Conservation (phyloP, 164 flowering plant species). For the Protea cynaroides region DNA sequence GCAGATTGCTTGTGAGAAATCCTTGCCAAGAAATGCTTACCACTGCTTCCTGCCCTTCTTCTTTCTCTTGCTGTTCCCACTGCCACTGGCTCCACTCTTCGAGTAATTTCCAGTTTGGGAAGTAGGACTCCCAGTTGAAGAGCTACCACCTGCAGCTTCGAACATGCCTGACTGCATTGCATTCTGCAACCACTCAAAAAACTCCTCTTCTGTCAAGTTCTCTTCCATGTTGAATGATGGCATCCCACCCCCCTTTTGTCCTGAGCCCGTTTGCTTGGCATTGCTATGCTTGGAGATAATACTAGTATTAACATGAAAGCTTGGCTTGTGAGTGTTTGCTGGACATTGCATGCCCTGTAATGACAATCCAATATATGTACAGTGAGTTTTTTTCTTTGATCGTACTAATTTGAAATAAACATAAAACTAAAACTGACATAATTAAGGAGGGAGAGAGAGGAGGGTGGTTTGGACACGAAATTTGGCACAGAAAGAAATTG, state of each 20-base stretch:
- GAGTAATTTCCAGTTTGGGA: conserved; percentile 27
- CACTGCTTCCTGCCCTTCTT: conserved; percentile 88
- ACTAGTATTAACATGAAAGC: conserved; percentile 89
- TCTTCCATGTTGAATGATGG: conserved; percentile 54
- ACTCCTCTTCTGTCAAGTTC: conserved; percentile 77
- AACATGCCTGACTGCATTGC: conserved; percentile 77
- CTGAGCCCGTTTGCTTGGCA: conserved; percentile 43
- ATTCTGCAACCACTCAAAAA: conserved; percentile 77
- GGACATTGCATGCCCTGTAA: conserved; percentile 96
- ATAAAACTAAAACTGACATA: too few relatives aligned
- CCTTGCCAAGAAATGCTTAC: conserved; percentile 23
- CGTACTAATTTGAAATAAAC: background rate
- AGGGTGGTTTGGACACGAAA: too few relatives aligned
- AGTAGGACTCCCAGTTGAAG: conserved; percentile 42
- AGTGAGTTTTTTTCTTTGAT: background rate
- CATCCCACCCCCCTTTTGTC: conserved; percentile 44
- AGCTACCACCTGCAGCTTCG: conserved; percentile 34
- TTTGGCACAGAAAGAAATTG: too few relatives aligned
- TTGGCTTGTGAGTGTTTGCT: conserved; percentile 86
- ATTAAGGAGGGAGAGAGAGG: too few relatives aligned
- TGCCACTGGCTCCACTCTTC: conserved; percentile 26
- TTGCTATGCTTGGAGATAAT: conserved; percentile 47
- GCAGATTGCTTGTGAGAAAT: background rate
- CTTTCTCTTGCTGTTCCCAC: conserved; percentile 61
- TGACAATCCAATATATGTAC: background rate